Evolutionary conservation across 805 yeast genomes (phyloP).

Genomic region (Tetrapisispora phaffii): DNA sequence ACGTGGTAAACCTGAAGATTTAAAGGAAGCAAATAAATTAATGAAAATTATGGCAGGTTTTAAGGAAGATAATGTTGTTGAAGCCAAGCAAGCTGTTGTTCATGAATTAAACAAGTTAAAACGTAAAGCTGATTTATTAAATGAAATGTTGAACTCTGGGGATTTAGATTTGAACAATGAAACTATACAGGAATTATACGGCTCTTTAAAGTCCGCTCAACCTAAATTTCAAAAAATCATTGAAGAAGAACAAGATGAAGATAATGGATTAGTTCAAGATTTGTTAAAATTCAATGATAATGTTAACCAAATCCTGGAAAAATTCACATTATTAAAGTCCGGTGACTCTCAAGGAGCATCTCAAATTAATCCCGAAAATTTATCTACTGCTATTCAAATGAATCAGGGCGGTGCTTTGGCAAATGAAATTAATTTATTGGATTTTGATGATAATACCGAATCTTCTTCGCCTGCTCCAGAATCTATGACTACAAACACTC

Average conservation of each 20-base stretch:
- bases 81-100: conserved; percentile 65
- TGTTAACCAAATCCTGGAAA: conserved; percentile 57
- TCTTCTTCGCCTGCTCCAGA: conserved; percentile 14
- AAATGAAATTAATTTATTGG: conserved; percentile 51
- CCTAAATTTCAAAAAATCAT: conserved; percentile 80
- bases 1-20: conserved; percentile 90
- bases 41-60: conserved; percentile 99
- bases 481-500: conserved; percentile 1
- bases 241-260: conserved; percentile 59
- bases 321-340: conserved; percentile 52
- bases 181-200: conserved; percentile 67
- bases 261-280: conserved; percentile 55
- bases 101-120: conserved; percentile 77
- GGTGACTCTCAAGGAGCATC: conserved; percentile 49
- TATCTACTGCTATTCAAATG: conserved; percentile 17
- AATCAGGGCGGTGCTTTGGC: conserved; percentile 29
- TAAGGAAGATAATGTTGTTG: conserved; percentile 60
- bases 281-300: conserved; percentile 64
- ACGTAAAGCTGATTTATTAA: conserved; percentile 76
- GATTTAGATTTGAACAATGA: conserved; percentile 38
- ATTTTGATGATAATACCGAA: conserved; percentile 44
- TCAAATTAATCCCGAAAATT: conserved; percentile 34
- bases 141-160: conserved; percentile 67
- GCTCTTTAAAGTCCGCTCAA: conserved; percentile 70
- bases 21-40: conserved; percentile 89